Evolutionary conservation across 148 eudicot genomes (phyloP).

Genomic region (Heliosperma pusillum): DNA sequence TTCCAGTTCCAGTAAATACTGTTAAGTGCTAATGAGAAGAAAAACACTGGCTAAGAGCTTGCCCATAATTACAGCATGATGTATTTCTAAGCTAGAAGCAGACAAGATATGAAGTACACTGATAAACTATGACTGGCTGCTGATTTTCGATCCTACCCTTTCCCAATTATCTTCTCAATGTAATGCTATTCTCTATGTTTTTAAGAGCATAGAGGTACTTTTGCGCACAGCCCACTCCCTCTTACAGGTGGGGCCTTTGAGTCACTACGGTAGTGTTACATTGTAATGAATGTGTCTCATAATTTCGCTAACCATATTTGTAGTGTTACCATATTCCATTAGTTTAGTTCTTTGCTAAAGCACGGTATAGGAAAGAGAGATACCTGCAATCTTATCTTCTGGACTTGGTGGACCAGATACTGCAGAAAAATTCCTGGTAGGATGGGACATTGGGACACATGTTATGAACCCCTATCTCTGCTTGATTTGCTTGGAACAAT

Average conservation of each 20-base stretch:
- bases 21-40: background rate
- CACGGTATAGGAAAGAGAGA: constrained; percentile 4
- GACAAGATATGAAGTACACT: background rate
- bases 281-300: background rate
- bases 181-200: background rate
- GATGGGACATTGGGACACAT: constrained; percentile 3
- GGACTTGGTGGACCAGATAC: constrained; percentile 88
- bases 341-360: background rate
- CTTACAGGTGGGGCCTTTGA: too few species aligned
- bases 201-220: too few species aligned
- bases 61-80: background rate
- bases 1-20: background rate
- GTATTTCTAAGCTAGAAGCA: background rate
- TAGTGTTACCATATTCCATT: background rate
- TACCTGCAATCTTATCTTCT: constrained; percentile 94
- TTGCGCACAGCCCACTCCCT: too few species aligned
- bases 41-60: background rate
- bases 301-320: background rate
- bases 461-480: background rate
- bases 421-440: constrained; percentile 88
- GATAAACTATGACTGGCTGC: background rate
- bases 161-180: background rate
- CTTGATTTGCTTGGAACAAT: too few species aligned
- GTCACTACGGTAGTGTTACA: too few species aligned
- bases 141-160: background rate